A percentile compares a stretch with the other conserved stretches of the same genome.
Conservation (phyloP, 2,329 filamentous ascomycete species). For the Trichoderma sp. region DNA sequence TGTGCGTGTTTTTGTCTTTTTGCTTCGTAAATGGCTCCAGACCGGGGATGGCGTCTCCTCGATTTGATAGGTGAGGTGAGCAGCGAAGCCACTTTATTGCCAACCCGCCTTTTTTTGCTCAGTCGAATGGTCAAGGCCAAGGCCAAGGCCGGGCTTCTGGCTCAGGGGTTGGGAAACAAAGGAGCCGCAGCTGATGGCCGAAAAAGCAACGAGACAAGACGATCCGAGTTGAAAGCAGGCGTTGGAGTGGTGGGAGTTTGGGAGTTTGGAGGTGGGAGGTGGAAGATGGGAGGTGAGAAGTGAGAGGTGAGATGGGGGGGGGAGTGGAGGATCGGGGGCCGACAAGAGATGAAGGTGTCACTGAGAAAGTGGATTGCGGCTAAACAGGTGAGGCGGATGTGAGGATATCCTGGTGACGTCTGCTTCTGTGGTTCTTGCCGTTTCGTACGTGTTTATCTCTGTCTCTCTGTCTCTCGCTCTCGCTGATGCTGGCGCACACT, state of each 20-base stretch:
- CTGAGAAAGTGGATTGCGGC: neutral
- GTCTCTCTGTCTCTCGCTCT: neutral
- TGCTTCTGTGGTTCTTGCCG: neutral
- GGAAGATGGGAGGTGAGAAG: neutral
- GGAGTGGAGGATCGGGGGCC: neutral
- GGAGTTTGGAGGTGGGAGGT: neutral
- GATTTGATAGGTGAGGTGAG: conserved; percentile 2
- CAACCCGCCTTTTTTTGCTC: neutral
- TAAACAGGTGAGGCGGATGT: neutral
- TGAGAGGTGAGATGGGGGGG: neutral
- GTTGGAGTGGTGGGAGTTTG: neutral
- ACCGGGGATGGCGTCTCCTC: neutral
- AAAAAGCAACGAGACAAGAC: neutral
- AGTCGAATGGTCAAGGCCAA: neutral
- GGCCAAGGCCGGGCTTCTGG: neutral
- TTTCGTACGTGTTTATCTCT: neutral
- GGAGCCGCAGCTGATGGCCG: neutral
- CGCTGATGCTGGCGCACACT: neutral
- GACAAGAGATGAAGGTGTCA: neutral
- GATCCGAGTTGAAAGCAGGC: neutral
- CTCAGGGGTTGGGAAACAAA: neutral
- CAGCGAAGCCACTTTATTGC: conserved; percentile 6
- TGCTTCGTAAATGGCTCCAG: neutral
- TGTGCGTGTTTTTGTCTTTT: neutral
- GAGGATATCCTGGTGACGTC: neutral